Base-by-base conservation (phyloP, 345 rosid species). In the Ricinus communis region DNA sequence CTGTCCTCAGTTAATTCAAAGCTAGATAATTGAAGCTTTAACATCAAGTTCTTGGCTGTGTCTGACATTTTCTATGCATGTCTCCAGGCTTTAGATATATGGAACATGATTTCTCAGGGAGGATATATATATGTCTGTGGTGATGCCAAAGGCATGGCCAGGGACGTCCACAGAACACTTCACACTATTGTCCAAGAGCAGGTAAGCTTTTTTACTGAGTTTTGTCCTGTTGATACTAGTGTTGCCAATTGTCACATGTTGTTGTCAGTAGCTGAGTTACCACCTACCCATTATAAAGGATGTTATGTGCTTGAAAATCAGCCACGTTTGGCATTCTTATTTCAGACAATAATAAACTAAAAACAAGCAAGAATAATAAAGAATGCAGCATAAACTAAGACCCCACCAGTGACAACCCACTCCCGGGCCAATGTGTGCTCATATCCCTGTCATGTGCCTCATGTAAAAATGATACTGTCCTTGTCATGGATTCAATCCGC, bases 71-170 rank as follows among this genome's bases (percentile, higher is more conserved):
- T 36, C 25, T 27, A 1, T 47, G 16, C 55, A 30, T n/a, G n/a
- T n/a, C n/a, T 62, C 22, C 84, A 96, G 99, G 98, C 97, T 28
- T 74, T 84, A 3, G 86, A 90, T 54, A 83, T 96, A 62, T 96
- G 99, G 99, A 85, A 71, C 78, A 76, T 86, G 80, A 81, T 87
- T 65, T 86, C 91, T 19, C 79, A 82, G 74, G 98, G 96, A 69
- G 99, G 83, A 4, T 93, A 91, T 70, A 51, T 93, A 13, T 96
- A 96, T 78, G 98, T 96, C 22, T 96, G 99, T 62, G 98, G 99
- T 78, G 99, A 96, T 80, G 99, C 99, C 72, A 96, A 96, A 74
- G 97, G 98, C 80, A 96, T 96, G 99, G 98, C 99, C 2, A 86
- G 86, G 74, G 98, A 96, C 61, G 99, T 96, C 50, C 99, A 96